Evolutionary conservation across 1,139 yeast species (phyloP).

Genomic region (Scheffersomyces illinoinensis): DNA sequence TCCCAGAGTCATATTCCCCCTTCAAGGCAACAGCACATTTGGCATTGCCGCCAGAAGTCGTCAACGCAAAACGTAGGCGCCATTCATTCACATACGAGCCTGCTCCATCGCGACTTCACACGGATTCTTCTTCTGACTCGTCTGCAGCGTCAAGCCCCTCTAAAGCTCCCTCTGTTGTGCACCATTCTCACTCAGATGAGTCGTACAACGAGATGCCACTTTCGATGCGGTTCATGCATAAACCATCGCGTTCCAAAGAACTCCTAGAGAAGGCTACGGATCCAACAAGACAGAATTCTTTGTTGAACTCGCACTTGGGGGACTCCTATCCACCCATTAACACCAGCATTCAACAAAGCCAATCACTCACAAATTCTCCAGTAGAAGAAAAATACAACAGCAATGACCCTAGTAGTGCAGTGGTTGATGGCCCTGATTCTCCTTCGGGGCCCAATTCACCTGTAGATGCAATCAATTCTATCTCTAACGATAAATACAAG

Average conservation of each 20-base stretch:
- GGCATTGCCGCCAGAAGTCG: neutral
- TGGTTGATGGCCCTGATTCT: constrained; percentile 2
- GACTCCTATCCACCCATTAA: neutral
- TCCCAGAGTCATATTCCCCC: neutral
- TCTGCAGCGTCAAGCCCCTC: neutral
- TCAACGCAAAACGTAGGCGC: neutral
- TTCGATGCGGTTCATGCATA: constrained; percentile 42
- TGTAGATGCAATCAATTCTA: neutral
- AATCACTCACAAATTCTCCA: constrained; percentile 1
- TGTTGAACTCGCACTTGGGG: constrained; percentile 20
- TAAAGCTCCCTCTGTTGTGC: neutral
- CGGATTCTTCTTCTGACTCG: neutral
- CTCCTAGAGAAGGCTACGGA: constrained; percentile 35
- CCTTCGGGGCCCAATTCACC: constrained; percentile 1
- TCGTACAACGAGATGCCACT: constrained; percentile 18
- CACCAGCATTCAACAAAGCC: neutral
- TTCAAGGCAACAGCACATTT: neutral
- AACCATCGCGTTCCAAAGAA: constrained; percentile 38
- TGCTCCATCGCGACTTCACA: neutral
- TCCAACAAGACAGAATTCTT: constrained; percentile 35
- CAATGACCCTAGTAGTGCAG: neutral
- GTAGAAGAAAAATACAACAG: neutral
- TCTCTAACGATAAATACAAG: constrained; percentile 10
- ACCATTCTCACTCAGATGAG: constrained; percentile 1
- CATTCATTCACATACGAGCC: constrained; percentile 8